These are phyloP conservation scores for Vitellaria paradoxa DNA, from an alignment of 179 eudicot genomes.

Conservation along the genomic window DNA sequence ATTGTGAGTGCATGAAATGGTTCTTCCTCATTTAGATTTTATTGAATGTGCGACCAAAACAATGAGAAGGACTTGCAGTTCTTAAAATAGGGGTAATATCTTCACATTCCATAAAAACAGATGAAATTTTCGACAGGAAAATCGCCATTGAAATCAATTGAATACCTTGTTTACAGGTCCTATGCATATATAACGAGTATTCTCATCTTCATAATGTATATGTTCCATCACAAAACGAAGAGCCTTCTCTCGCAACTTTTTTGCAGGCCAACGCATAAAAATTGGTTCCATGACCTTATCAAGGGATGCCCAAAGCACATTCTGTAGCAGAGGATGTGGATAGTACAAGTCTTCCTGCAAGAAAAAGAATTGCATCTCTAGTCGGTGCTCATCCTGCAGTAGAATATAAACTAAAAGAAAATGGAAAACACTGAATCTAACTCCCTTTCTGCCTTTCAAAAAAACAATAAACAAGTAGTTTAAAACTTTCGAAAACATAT, in stretches of 20 bases:
- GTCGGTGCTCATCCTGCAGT: too few relatives aligned
- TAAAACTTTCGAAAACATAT: too few relatives aligned
- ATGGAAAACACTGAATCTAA: too few relatives aligned
- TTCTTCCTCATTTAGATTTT: slow-evolving; percentile 1
- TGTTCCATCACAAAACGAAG: slow-evolving; percentile 38
- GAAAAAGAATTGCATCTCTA: not conserved
- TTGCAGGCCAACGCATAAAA: slow-evolving; percentile 44
- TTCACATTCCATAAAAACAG: not conserved
- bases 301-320: slow-evolving; percentile 45
- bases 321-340: slow-evolving; percentile 51
- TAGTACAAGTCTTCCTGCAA: slow-evolving; percentile 58
- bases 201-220: slow-evolving; percentile 55
- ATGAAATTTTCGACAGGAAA: too few relatives aligned
- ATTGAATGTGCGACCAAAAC: not conserved
- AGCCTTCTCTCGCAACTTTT: slow-evolving; percentile 44
- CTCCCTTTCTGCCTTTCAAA: too few relatives aligned
- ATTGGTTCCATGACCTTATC: slow-evolving; percentile 44
- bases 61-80: not conserved
- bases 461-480: too few relatives aligned
- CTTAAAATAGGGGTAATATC: not conserved
- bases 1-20: slow-evolving; percentile 1
- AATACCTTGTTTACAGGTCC: slow-evolving; percentile 54
- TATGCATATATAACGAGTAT: slow-evolving; percentile 48
- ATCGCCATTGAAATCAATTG: too few relatives aligned
- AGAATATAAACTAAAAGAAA: too few relatives aligned